Evolutionary conservation across 257 asterid species (phyloP).

Genomic region (Eustoma russellianum): DNA sequence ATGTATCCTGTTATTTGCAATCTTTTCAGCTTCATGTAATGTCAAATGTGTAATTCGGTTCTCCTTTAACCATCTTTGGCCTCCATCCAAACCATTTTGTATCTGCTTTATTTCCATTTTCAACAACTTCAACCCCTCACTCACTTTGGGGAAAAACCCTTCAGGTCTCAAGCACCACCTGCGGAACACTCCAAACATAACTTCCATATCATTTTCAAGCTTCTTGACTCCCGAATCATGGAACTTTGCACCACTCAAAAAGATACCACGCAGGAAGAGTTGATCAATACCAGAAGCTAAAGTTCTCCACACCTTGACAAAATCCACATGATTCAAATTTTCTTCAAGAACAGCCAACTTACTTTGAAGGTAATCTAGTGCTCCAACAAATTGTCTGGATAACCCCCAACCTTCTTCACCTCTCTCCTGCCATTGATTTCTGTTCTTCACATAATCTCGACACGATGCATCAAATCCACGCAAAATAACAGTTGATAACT

Average conservation of each 20-base stretch:
- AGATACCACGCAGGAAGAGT: slow-evolving; percentile 40
- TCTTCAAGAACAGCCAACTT: slow-evolving; percentile 57
- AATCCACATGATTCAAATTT: slow-evolving; percentile 53
- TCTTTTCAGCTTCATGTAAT: slow-evolving; percentile 49
- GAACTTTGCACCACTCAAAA: slow-evolving; percentile 55
- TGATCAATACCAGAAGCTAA: slow-evolving; percentile 64
- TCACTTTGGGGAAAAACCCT: slow-evolving; percentile 81
- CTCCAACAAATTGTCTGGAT: slow-evolving; percentile 56
- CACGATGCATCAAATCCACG: slow-evolving; percentile 75
- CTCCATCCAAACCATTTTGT: slow-evolving; percentile 43
- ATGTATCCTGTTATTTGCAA: slow-evolving; percentile 55
- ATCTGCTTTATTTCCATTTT: slow-evolving; percentile 31
- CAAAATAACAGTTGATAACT: slow-evolving; percentile 67
- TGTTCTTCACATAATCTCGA: slow-evolving; percentile 77
- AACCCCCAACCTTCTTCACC: slow-evolving; percentile 39
- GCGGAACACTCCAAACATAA: slow-evolving; percentile 57
- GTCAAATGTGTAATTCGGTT: slow-evolving; percentile 61
- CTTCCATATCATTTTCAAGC: slow-evolving; percentile 55
- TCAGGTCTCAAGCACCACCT: slow-evolving; percentile 86
- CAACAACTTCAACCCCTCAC: slow-evolving; percentile 70
- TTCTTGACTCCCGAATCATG: slow-evolving; percentile 60
- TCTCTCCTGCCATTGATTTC: slow-evolving; percentile 85
- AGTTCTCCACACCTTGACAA: slow-evolving; percentile 76
- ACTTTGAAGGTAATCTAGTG: slow-evolving; percentile 74
- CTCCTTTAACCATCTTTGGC: slow-evolving; percentile 67